Percentiles rank a stretch among this genome's conserved stretches.
These are phyloP conservation scores for Sanguinoderma infundibulare DNA, from an alignment of 1,284 basidiomycete genomes.

Conservation along the genomic window DNA sequence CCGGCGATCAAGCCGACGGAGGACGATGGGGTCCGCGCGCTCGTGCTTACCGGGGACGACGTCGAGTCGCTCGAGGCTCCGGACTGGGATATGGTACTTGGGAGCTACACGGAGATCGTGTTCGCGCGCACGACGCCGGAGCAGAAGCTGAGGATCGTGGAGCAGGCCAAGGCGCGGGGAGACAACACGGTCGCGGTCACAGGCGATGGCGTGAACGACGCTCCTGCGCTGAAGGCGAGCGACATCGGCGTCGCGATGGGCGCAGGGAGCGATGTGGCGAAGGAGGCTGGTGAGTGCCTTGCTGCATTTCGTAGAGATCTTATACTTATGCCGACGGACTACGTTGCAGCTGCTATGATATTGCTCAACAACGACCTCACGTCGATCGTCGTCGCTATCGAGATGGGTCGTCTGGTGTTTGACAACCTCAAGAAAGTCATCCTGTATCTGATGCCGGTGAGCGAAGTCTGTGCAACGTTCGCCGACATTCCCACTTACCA, in stretches of 20 bases:
- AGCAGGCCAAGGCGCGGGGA: slow-evolving; percentile 54
- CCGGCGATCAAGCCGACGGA: slow-evolving; percentile 34
- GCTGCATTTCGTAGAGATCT: neutral
- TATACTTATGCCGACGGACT: neutral
- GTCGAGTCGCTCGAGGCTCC: slow-evolving; percentile 48
- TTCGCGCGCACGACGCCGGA: slow-evolving; percentile 78
- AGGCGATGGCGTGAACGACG: slow-evolving; percentile 76
- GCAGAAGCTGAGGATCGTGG: slow-evolving; percentile 74
- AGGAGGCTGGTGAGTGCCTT: slow-evolving; percentile 41
- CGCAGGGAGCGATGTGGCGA: slow-evolving; percentile 53
- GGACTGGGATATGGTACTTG: slow-evolving; percentile 50
- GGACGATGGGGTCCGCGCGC: slow-evolving; percentile 36
- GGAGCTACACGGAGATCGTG: slow-evolving; percentile 68
- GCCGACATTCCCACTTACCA: neutral
- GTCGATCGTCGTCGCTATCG: slow-evolving; percentile 52
- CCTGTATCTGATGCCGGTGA: slow-evolving; percentile 50
- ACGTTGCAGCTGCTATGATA: slow-evolving; percentile 49
- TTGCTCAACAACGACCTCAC: slow-evolving; percentile 54
- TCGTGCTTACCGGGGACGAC: slow-evolving; percentile 58
- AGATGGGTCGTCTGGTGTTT: slow-evolving; percentile 67
- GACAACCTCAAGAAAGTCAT: slow-evolving; percentile 69
- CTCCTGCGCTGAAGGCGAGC: slow-evolving; percentile 61
- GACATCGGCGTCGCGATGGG: slow-evolving; percentile 64
- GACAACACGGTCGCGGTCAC: slow-evolving; percentile 59
- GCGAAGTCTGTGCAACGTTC: slow-evolving; percentile 28